Evolutionary conservation across 2,329 filamentous ascomycete genomes (phyloP), one percentile per base, ranked within the genome.

Genomic region (Colletotrichum trifolii): DNA sequence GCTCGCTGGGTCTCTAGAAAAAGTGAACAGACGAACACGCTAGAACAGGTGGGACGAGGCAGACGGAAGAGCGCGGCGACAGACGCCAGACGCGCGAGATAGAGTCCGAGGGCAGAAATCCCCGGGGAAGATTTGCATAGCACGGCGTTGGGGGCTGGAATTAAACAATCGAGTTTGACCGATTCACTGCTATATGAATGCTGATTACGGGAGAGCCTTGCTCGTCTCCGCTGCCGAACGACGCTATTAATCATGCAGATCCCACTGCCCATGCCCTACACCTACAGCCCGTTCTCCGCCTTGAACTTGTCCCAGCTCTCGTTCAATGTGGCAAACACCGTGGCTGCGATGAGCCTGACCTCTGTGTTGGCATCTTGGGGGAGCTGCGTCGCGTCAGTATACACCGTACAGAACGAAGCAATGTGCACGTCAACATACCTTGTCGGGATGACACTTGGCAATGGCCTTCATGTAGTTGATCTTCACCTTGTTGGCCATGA

Each of bases 401-500:
- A 8, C n/a, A 34, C 11, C 3, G 7, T 10, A 33, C 9, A 45
- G 17, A 46, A 12, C 6, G 8, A 38, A n/a, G 9, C 6, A 8
- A 6, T 9, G 13, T 3, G 11, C 12, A 8, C 2, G 17, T 15
- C 67, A 70, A 78, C 88, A 79, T 84, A 97, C 96, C 91, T 99
- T 99, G 78, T 99, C 96, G 66, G 96, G 96, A 84, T 99, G 96
- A 71, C 96, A 96, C 84, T 97, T 98, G 10, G 91, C 93, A 85
- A 99, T 98, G 6, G 95, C 96, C 86, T 97, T 97, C 96, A 99
- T 98, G 76, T 99, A 99, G 66, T 92, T 85, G 69, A 99, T 91
- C 87, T 99, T 99, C 76, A 98, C 96, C 83, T 95, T 97, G 71
- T 92, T 94, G 39, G 94, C 89, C 85, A 97, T 87, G 56, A 99